Percentiles rank a stretch among this genome's conserved stretches.
phyloP scores from a whole-genome alignment of 2,329 filamentous ascomycete species.

The Elsinoe ampelina region DNA sequence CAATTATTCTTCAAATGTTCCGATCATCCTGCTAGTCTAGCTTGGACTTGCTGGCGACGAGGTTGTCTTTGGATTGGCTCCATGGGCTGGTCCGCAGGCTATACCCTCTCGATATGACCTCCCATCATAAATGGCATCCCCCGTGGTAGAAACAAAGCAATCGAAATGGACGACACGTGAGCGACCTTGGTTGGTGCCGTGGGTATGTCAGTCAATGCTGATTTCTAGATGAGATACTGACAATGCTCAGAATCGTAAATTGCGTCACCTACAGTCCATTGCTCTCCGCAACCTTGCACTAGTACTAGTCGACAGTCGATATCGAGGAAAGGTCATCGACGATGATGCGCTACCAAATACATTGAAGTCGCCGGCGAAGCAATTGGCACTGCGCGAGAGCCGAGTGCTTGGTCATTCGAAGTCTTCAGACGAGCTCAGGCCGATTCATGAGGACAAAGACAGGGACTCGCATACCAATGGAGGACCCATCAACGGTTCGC shows the following conservation, averaged over 20 bases:
- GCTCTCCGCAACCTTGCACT: constrained; percentile 79
- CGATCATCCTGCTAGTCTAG: background rate
- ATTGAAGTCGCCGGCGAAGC: constrained; percentile 58
- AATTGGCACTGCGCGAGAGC: constrained; percentile 44
- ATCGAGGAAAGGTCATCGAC: constrained; percentile 57
- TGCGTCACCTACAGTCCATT: constrained; percentile 79
- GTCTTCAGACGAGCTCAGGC: constrained; percentile 47
- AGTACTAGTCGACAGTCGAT: constrained; percentile 38
- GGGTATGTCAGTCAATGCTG: constrained; percentile 28
- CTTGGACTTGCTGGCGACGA: background rate
- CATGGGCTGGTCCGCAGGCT: constrained; percentile 7
- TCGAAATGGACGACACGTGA: constrained; percentile 30
- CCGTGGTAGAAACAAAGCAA: constrained; percentile 8
- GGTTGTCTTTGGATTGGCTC: background rate
- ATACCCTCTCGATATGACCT: constrained; percentile 3
- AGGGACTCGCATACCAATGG: constrained; percentile 12
- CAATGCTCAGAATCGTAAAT: constrained; percentile 61
- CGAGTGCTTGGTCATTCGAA: constrained; percentile 46
- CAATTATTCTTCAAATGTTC: background rate
- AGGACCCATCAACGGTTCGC: background rate
- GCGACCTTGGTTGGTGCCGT: constrained; percentile 44
- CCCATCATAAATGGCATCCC: constrained; percentile 13
- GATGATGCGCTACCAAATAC: constrained; percentile 63
- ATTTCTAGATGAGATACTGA: constrained; percentile 6
- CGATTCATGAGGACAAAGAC: constrained; percentile 21